These are phyloP conservation scores for Cornus florida DNA, from an alignment of 148 eudicot species.

Conservation along the genomic window DNA sequence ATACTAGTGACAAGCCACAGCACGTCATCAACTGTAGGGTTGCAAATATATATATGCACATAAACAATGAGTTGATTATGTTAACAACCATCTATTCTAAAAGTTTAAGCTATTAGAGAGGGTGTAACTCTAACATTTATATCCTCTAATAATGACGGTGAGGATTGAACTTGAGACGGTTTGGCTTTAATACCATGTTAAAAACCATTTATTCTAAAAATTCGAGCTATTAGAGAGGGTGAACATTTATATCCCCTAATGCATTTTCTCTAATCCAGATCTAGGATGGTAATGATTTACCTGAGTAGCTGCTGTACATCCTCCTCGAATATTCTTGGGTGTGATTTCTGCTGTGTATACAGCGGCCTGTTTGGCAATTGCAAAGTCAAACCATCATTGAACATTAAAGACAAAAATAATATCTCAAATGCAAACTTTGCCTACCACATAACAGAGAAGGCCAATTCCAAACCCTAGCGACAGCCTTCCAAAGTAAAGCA, in stretches of 20 bases:
- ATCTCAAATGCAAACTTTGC: background rate
- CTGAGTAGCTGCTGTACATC: conserved; percentile 23
- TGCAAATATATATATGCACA: background rate
- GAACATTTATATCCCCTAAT: no score
- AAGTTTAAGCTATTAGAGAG: no score
- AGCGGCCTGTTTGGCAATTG: conserved; percentile 30
- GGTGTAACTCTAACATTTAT: no score
- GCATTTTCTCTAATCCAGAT: conserved; percentile 1
- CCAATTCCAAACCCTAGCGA: conserved; percentile 43
- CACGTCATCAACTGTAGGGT: conserved; percentile 32
- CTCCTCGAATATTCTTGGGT: conserved; percentile 57
- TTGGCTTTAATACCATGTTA: no score
- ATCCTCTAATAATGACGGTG: background rate
- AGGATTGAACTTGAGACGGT: background rate
- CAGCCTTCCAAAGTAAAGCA: conserved; percentile 51
- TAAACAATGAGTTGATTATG: background rate
- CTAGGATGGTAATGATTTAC: conserved; percentile 7
- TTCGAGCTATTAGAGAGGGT: no score
- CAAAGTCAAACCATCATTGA: background rate
- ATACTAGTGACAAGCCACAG: conserved; percentile 38
- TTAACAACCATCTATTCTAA: no score
- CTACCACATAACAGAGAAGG: conserved; percentile 43
- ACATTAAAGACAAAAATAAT: background rate
- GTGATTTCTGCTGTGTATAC: conserved; percentile 53
- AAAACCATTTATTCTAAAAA: no score